Evolutionary conservation across 2,329 filamentous ascomycete species (phyloP), one percentile per base, ranked within the genome.

Genomic region (Diaporthe eres): DNA sequence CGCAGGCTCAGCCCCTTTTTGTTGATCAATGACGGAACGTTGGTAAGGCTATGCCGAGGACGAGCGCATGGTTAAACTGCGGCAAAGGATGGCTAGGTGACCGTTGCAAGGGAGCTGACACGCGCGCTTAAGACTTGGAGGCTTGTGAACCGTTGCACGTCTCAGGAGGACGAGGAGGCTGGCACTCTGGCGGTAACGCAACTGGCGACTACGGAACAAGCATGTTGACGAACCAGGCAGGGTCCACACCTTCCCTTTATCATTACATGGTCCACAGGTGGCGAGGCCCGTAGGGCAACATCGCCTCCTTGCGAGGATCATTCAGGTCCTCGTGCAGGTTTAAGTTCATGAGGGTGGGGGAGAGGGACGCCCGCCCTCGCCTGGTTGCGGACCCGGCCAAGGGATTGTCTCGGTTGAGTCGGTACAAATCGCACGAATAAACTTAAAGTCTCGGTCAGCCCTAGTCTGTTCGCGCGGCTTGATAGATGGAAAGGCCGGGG

Each of bases 21-120:
- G 65, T 70, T 55, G 49, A 42, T 70, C 65, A 28, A 17, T 22
- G 34, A 31, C 34, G 49, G 65, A 53, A 22, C 34, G 22, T 42
- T 42, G 49, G 5, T 42, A 55, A 70, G 49, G 49, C 31, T 28
- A 39, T 22, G 34, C 49, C 47, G 34, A 42, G 65, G 15, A 39
- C 34, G 55, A 8, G 49, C 4, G 65, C 34, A 70, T 70, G 22
- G 22, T 15, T 1, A 53, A 51, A 13, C 31, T 53, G 28, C 47
- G 8, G 15, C 31, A 55, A n/a, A 70, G 49, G 34, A n/a, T 31
- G 49, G 34, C 47, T 55, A 15, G 65, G 34, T n/a, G 51, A 13
- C 65, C 65, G n/a, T 42, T 70, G 65, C 34, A 28, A 70, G 34
- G 65, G 15, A 42, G 49, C 31, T 70, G 49, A 70, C 47, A 70